Base-by-base conservation (phyloP, 2,329 filamentous ascomycete genomes). In the Nemania bipapillata region DNA sequence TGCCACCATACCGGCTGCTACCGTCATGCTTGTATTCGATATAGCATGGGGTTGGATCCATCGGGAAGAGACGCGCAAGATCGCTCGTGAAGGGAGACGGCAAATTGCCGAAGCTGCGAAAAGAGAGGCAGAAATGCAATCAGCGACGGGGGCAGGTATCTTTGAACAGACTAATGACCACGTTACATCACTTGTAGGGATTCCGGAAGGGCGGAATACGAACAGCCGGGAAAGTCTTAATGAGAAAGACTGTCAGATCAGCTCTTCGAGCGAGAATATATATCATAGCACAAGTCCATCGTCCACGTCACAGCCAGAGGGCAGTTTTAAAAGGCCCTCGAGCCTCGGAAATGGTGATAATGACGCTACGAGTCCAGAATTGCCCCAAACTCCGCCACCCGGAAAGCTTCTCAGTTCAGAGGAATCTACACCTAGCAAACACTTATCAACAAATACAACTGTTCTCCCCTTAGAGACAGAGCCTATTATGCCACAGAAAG, bases 11-110 rank as follows among this genome's bases (percentile, higher is more conserved):
- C 91, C 91, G 1, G 91, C 88, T 0, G 90, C 91, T 0, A 81
- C 88, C 30, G 79, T 92, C 58, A 90, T 92, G 86, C 86, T 93
- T 52, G 86, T 84, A 72, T 92, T 89, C 85, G 90, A 93, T 72
- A 45, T 92, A 5, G 79, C 72, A 0, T 88, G 84, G 68, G 91
- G 90, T 0, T 93, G 90, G 90, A 73, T 83, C 1, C 81, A 89
- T 74, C 84, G 90, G 2, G 75, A 88, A 3, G 85, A 91, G 69
- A 92, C 90, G 0, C 86, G 90, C 0, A 81, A 85, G 17, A 89
- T 91, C 49, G 88, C 90, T 2, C 82, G 81, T 2, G 83, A 84
- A 52, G 88, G 89, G 2, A 83, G 86, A 24, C 73, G 80, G 28
- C 84, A 86, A 42, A 74, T 86, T 42, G 70, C 68, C n/a, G 68